Evolutionary conservation across 495 filamentous ascomycete species (phyloP).

Genomic region (Xylaria bambusicola): DNA sequence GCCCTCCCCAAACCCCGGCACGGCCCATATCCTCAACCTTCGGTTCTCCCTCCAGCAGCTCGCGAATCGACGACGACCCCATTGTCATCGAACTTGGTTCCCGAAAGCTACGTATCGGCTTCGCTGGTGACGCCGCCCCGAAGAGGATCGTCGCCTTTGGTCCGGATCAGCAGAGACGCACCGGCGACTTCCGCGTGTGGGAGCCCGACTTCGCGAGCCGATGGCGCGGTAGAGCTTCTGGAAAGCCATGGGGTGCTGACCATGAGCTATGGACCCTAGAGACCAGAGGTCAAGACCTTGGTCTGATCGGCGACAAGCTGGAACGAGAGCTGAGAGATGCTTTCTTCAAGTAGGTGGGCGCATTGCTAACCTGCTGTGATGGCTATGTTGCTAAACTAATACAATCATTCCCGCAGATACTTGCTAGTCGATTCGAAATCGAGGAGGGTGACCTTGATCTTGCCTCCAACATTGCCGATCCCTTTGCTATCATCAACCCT

Average conservation of each 20-base stretch:
- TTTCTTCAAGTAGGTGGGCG: constrained; percentile 65
- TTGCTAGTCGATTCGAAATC: constrained; percentile 77
- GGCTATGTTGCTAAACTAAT: constrained; percentile 19
- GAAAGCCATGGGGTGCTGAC: constrained; percentile 65
- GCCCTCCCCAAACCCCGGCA: constrained; percentile 58
- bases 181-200: constrained; percentile 80
- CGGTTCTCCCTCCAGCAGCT: constrained; percentile 65
- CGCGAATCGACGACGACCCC: constrained; percentile 80
- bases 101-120: constrained; percentile 77
- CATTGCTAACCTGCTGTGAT: neutral
- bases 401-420: constrained; percentile 51
- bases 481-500: constrained; percentile 73
- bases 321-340: constrained; percentile 81
- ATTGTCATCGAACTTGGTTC: constrained; percentile 82
- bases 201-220: constrained; percentile 53
- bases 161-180: constrained; percentile 70
- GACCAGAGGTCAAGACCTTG: constrained; percentile 69
- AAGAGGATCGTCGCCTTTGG: constrained; percentile 71
- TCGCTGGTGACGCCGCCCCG: constrained; percentile 77
- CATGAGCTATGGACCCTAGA: constrained; percentile 85
- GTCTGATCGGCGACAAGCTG: constrained; percentile 82
- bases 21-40: constrained; percentile 63
- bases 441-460: constrained; percentile 66
- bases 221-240: constrained; percentile 44
- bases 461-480: constrained; percentile 78